Evolutionary conservation across 1,284 basidiomycete genomes (phyloP).

Genomic region (Ceratorhiza oryzae-sativae): DNA sequence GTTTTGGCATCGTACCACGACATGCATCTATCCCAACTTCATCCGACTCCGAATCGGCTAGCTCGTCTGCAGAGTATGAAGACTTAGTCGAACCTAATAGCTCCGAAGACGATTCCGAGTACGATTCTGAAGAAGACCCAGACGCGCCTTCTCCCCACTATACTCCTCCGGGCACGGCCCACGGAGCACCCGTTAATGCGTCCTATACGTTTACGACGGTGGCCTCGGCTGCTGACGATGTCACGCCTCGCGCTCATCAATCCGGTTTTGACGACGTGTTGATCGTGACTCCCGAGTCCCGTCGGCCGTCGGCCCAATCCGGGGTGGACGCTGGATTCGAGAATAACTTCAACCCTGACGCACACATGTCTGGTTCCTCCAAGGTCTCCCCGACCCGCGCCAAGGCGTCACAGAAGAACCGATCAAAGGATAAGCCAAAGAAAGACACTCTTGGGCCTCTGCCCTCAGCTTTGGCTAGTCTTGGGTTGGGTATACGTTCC

Average conservation of each 20-base stretch:
- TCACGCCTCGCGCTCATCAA: conserved; percentile 32
- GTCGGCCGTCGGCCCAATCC: conserved; percentile 36
- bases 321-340: conserved; percentile 32
- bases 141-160: conserved; percentile 39
- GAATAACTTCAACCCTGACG: conserved; percentile 36
- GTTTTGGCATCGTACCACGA: conserved; percentile 35
- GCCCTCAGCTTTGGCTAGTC: conserved; percentile 28
- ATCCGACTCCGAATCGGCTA: conserved; percentile 34
- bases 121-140: conserved; percentile 35
- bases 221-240: conserved; percentile 2
- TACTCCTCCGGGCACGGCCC: conserved; percentile 18
- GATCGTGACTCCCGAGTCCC: conserved; percentile 38
- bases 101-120: conserved; percentile 36
- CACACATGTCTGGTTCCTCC: neutral
- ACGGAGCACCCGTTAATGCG: conserved; percentile 5
- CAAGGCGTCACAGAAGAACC: conserved; percentile 8
- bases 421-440: conserved; percentile 25
- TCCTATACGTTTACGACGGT: conserved; percentile 14
- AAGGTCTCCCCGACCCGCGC: neutral
- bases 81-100: conserved; percentile 30
- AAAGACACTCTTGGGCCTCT: conserved; percentile 28
- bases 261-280: conserved; percentile 35
- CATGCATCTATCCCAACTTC: conserved; percentile 25
- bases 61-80: conserved; percentile 37
- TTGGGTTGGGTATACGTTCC: conserved; percentile 27